phyloP scores from a whole-genome alignment of 1,284 basidiomycete species.

The Afroboletus lepidellus region DNA sequence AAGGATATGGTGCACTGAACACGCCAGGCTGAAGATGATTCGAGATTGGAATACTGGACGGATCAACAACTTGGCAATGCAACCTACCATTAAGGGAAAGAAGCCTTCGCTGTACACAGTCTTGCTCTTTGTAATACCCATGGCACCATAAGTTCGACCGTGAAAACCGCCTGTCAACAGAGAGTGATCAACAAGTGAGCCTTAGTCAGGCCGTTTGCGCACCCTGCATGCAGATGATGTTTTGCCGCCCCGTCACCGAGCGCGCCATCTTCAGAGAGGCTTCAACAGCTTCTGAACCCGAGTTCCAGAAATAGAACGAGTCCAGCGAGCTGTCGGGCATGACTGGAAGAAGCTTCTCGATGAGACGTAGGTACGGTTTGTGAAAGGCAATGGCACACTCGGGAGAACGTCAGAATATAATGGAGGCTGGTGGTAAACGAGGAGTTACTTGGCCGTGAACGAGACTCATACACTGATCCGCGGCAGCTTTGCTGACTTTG shows the following conservation, averaged over 20 bases:
- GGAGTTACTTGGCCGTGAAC: slow-evolving; percentile 70
- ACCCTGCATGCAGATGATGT: slow-evolving; percentile 90
- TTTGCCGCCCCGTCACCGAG: slow-evolving; percentile 73
- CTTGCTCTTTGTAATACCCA: slow-evolving; percentile 89
- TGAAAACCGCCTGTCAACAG: slow-evolving; percentile 67
- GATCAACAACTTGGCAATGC: background rate
- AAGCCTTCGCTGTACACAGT: slow-evolving; percentile 83
- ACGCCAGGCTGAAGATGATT: slow-evolving; percentile 67
- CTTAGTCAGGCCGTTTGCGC: slow-evolving; percentile 3
- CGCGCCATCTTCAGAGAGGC: slow-evolving; percentile 82
- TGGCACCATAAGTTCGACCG: slow-evolving; percentile 84
- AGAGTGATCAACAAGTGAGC: slow-evolving; percentile 5
- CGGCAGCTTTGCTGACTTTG: slow-evolving; percentile 81
- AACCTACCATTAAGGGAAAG: slow-evolving; percentile 76
- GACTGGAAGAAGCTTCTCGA: slow-evolving; percentile 74
- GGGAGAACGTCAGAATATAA: slow-evolving; percentile 2
- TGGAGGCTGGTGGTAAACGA: background rate
- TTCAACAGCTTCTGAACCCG: slow-evolving; percentile 89
- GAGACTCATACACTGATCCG: slow-evolving; percentile 79
- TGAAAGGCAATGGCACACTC: slow-evolving; percentile 81
- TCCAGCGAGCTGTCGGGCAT: slow-evolving; percentile 88
- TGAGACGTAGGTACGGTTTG: slow-evolving; percentile 73
- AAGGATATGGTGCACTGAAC: slow-evolving; percentile 84
- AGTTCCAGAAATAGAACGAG: slow-evolving; percentile 97
- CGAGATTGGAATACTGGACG: background rate